Conservation (phyloP, 495 filamentous ascomycete genomes). For the Penicillium soppii region DNA sequence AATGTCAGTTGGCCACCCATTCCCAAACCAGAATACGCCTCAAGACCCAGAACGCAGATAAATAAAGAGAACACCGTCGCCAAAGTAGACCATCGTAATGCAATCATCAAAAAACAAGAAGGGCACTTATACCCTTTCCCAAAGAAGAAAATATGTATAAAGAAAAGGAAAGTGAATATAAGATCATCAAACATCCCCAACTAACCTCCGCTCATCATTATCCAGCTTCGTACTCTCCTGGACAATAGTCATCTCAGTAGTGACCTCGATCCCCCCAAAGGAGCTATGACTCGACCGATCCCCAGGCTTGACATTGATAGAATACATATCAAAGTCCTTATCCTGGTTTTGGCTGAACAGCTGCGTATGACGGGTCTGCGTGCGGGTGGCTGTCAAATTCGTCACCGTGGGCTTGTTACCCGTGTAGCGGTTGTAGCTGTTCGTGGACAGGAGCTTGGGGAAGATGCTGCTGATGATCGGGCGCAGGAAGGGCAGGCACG, state of each 20-base stretch:
- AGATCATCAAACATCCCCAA: conserved; percentile 25
- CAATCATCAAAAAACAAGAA: conserved; percentile 3
- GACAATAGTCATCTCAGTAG: conserved; percentile 33
- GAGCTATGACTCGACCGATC: conserved; percentile 12
- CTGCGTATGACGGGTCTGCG: conserved; percentile 15
- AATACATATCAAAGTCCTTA: conserved; percentile 33
- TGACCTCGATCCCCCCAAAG: conserved; percentile 34
- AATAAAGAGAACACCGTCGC: not conserved
- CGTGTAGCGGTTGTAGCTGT: conserved; percentile 29
- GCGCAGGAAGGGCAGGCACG: conserved; percentile 80
- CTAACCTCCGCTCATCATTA: conserved; percentile 23
- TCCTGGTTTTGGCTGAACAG: conserved; percentile 25
- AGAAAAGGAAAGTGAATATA: conserved; percentile 3
- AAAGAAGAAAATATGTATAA: not conserved
- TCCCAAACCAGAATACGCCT: not conserved
- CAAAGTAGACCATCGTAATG: conserved; percentile 10
- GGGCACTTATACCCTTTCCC: not conserved
- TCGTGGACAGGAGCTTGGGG: conserved; percentile 59
- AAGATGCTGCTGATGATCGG: conserved; percentile 74
- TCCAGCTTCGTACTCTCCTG: conserved; percentile 23
- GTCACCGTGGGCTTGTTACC: conserved; percentile 17
- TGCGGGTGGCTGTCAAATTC: conserved; percentile 15
- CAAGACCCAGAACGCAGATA: not conserved
- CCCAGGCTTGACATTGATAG: conserved; percentile 31
- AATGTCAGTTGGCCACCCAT: conserved; percentile 7